Evolutionary conservation across 805 yeast genomes (phyloP).

Genomic region (Debaryomyces maramus): DNA sequence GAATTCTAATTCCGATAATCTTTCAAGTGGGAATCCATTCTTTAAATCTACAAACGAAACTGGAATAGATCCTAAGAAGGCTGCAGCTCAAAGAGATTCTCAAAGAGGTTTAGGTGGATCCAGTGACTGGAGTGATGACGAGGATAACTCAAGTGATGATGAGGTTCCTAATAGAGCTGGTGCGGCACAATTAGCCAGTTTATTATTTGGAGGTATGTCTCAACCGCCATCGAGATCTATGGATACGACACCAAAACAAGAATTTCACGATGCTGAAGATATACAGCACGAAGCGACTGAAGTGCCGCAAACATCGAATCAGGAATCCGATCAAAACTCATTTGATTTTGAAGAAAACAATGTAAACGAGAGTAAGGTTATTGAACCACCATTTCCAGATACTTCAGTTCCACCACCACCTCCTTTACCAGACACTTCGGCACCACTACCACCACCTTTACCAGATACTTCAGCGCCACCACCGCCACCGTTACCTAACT

Average conservation of each 20-base stretch:
- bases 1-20: slow-evolving; percentile 7
- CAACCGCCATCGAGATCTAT: slow-evolving; percentile 26
- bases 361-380: slow-evolving; percentile 17
- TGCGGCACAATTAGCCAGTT: slow-evolving; percentile 56
- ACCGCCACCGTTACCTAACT: slow-evolving; percentile 14
- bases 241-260: neutral
- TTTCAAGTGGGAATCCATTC: slow-evolving; percentile 51
- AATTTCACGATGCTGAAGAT: slow-evolving; percentile 6
- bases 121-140: slow-evolving; percentile 49
- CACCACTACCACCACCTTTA: slow-evolving; percentile 9
- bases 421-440: slow-evolving; percentile 4
- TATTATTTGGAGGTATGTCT: slow-evolving; percentile 53
- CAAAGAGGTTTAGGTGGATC: slow-evolving; percentile 56
- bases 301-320: slow-evolving; percentile 2
- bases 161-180: slow-evolving; percentile 50
- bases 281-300: slow-evolving; percentile 9
- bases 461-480: slow-evolving; percentile 13
- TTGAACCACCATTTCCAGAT: slow-evolving; percentile 10
- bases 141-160: slow-evolving; percentile 46
- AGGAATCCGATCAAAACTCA: neutral
- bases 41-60: slow-evolving; percentile 47
- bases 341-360: slow-evolving; percentile 2
- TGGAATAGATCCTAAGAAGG: slow-evolving; percentile 53
- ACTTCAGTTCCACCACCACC: slow-evolving; percentile 7
- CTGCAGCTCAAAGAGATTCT: slow-evolving; percentile 70